phyloP scores from a whole-genome alignment of 23 red algal species.

The Gracilariopsis chorda region DNA sequence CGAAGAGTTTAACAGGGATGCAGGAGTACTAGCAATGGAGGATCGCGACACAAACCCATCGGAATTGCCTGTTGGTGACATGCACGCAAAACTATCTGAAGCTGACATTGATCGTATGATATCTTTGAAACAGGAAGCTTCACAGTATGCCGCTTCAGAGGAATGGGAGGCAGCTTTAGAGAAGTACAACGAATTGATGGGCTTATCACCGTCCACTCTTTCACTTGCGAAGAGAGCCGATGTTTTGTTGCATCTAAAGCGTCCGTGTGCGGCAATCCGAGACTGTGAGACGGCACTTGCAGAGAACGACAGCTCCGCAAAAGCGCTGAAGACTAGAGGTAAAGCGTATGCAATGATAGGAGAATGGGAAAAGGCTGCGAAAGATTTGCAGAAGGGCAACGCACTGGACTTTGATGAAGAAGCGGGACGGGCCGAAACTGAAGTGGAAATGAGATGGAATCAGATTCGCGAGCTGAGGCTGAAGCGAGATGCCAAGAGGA shows the following conservation, averaged over 20 bases:
- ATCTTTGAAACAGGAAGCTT: conserved; percentile 18
- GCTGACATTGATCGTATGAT: conserved; percentile 30
- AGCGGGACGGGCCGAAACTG: conserved; percentile 13
- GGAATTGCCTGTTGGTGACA: not conserved
- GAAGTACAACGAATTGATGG: conserved; percentile 29
- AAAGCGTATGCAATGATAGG: conserved; percentile 48
- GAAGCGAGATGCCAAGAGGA: conserved; percentile 31
- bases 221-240: conserved; percentile 60
- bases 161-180: conserved; percentile 26
- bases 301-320: conserved; percentile 49
- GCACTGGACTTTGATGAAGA: conserved; percentile 56
- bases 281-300: conserved; percentile 53
- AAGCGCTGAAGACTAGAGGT: conserved; percentile 55
- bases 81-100: conserved; percentile 3
- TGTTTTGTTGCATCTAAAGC: conserved; percentile 38
- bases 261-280: conserved; percentile 53
- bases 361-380: conserved; percentile 50
- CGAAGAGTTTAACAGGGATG: conserved; percentile 9
- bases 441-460: conserved; percentile 39
- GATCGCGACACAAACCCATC: not conserved
- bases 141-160: not conserved
- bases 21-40: not conserved
- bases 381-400: conserved; percentile 51
- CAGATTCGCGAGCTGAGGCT: conserved; percentile 37
- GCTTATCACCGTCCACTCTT: not conserved